These are phyloP conservation scores for Infundibulicybe gibba DNA, from an alignment of 768 basidiomycete genomes.

Conservation along the genomic window DNA sequence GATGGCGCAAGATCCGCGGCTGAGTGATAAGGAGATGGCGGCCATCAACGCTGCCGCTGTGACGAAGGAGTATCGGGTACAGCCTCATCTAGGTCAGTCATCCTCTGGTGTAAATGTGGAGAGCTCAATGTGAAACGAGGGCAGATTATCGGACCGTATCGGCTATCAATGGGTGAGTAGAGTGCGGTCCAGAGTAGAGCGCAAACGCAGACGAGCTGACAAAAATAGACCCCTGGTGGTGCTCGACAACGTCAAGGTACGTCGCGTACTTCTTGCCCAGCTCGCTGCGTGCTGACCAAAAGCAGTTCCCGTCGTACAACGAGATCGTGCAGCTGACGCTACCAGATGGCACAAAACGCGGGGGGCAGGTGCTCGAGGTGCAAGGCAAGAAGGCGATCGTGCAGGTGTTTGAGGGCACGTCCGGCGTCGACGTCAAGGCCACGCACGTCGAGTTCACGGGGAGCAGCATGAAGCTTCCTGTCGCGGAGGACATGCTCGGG, in stretches of 20 bases:
- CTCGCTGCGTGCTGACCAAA: slow-evolving; percentile 2
- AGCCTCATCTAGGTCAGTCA: slow-evolving; percentile 80
- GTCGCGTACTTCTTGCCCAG: slow-evolving; percentile 12
- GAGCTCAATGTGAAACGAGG: background rate
- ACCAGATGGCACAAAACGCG: slow-evolving; percentile 92
- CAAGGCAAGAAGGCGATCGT: slow-evolving; percentile 99
- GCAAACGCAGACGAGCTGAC: slow-evolving; percentile 8
- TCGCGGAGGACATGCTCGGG: slow-evolving; percentile 98
- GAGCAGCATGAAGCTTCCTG: slow-evolving; percentile 97
- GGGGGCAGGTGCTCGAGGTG: slow-evolving; percentile 97
- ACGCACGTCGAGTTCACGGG: slow-evolving; percentile 99
- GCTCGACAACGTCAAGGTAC: slow-evolving; percentile 95
- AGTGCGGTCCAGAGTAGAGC: background rate
- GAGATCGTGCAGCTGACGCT: slow-evolving; percentile 96
- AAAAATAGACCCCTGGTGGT: slow-evolving; percentile 82
- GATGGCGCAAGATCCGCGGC: slow-evolving; percentile 50
- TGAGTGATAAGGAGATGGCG: slow-evolving; percentile 72
- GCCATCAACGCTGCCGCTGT: slow-evolving; percentile 87
- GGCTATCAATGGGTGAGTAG: slow-evolving; percentile 85
- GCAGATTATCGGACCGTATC: slow-evolving; percentile 97
- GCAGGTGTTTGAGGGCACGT: slow-evolving; percentile 98
- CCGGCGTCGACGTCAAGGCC: slow-evolving; percentile 95
- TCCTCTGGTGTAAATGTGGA: slow-evolving; percentile 5
- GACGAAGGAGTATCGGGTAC: slow-evolving; percentile 82
- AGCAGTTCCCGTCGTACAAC: slow-evolving; percentile 94